Conservation (phyloP, 1,284 basidiomycete species). For the Moesziomyces parantarcticus region DNA sequence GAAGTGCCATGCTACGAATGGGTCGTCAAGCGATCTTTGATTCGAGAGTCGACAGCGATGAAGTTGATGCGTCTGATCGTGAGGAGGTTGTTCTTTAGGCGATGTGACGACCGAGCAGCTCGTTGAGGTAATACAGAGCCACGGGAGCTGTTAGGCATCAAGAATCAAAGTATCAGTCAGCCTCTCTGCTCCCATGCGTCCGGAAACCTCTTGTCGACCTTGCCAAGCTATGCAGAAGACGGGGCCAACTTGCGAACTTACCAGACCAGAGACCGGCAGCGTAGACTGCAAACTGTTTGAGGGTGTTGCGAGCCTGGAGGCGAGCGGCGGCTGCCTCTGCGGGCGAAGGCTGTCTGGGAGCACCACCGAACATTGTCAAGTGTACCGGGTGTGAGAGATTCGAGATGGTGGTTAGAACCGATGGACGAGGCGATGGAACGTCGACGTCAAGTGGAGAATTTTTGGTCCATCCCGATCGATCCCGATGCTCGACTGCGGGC, state of each 20-base stretch:
- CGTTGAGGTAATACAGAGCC: constrained; percentile 47
- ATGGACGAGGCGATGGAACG: background rate
- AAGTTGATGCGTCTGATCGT: too few species aligned
- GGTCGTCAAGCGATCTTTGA: too few species aligned
- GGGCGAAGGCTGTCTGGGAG: constrained; percentile 31
- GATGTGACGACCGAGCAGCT: constrained; percentile 47
- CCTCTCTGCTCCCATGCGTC: background rate
- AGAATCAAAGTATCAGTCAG: background rate
- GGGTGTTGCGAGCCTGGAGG: constrained; percentile 28
- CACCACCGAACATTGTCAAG: constrained; percentile 45
- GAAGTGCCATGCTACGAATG: too few species aligned
- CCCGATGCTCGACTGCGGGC: background rate
- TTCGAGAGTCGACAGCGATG: too few species aligned
- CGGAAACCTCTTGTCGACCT: background rate
- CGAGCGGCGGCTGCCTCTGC: constrained; percentile 35
- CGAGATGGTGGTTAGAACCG: background rate
- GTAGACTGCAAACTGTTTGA: constrained; percentile 29
- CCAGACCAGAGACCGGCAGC: constrained; percentile 43
- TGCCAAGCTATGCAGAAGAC: too few species aligned
- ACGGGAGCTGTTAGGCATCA: constrained; percentile 23
- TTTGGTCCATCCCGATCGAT: constrained; percentile 1
- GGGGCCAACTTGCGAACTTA: constrained; percentile 10
- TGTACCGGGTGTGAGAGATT: background rate
- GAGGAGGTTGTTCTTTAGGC: constrained; percentile 9
- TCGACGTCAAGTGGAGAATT: constrained; percentile 2